phyloP scores from a whole-genome alignment of 176 grass and related monocot species.

The Themeda triandra region DNA sequence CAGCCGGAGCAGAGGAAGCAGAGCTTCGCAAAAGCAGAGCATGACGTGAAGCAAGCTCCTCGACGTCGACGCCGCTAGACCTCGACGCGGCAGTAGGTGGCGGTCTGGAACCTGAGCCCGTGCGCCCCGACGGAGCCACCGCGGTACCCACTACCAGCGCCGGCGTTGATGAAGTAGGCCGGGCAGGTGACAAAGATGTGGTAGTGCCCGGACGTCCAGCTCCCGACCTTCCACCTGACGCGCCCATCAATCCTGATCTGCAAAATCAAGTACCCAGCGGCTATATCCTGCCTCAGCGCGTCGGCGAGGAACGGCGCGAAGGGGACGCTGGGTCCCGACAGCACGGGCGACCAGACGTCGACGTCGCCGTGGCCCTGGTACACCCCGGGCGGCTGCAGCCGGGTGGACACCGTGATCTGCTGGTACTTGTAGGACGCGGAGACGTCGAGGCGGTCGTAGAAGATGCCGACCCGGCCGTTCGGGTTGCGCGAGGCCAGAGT shows the following conservation, averaged over 20 bases:
- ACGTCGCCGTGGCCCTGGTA: constrained; percentile 87
- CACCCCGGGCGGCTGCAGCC: constrained; percentile 15
- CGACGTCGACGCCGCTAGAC: no score
- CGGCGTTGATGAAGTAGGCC: constrained; percentile 33
- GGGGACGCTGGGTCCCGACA: constrained; percentile 39
- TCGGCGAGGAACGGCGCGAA: constrained; percentile 61
- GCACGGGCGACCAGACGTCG: constrained; percentile 67
- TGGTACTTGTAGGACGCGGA: constrained; percentile 80
- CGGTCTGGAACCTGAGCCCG: no score
- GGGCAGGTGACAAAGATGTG: constrained; percentile 69
- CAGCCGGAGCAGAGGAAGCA: no score
- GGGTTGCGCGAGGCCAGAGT: constrained; percentile 83
- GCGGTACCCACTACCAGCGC: neutral
- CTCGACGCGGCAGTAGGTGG: no score
- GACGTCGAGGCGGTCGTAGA: constrained; percentile 79
- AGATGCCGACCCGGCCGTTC: constrained; percentile 68
- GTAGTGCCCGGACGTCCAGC: constrained; percentile 67
- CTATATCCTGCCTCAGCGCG: constrained; percentile 28
- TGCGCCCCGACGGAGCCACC: no score
- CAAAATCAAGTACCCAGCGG: constrained; percentile 36
- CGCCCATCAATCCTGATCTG: constrained; percentile 67
- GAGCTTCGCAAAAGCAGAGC: no score
- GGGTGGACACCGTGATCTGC: constrained; percentile 49
- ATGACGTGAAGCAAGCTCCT: no score
- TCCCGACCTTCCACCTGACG: constrained; percentile 68